Base-by-base conservation (phyloP, 1,284 basidiomycete genomes). In the Sporisorium sorghi region DNA sequence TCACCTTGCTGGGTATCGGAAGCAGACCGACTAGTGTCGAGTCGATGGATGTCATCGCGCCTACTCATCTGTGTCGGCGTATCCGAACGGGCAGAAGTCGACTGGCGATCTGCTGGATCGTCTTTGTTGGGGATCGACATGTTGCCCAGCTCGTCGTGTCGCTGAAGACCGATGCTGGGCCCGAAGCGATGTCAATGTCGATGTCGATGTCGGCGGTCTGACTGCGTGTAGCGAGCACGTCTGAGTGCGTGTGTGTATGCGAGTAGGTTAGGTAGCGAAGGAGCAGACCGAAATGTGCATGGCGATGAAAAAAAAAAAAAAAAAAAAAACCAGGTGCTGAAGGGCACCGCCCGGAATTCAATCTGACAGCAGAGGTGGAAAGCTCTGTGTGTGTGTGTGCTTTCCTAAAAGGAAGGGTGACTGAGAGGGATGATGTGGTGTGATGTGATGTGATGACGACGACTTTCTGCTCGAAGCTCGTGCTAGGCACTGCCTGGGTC, bases 71-170 rank as follows among this genome's bases (percentile, higher is more conserved):
- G 44, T 23, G 52, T 30, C 26, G 39, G 14, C 32, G 43, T 46
- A 37, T 52, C 48, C 30, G 48, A 21, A 30, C 49, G 49, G 58
- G 26, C 21, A 21, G 40, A 35, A 5, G 19, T 24, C 19, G 35
- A 10, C 40, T 43, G 54, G n/a, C 35, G 58, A 10, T 58, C 55
- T n/a, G 56, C 49, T 32, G 65, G 26, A 37, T 37, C 24, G 8
- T 60, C 54, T 33, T 28, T 33, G 50, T 48, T 57, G 50, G 42
- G 26, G 49, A 62, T 61, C 39, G 65, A 58, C 65, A 58, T 61
- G 40, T 9, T 37, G 50, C 51, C 51, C 54, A 58, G 53, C 58
- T 21, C 8, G 32, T 58, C 59, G 32, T 12, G 37, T 51, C 42
- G 48, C 4, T 15, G 26, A 8, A 19, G 26, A 35, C 19, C 39